Evolutionary conservation across 306 rosid species (phyloP).

Genomic region (Lathyrus sativus): DNA sequence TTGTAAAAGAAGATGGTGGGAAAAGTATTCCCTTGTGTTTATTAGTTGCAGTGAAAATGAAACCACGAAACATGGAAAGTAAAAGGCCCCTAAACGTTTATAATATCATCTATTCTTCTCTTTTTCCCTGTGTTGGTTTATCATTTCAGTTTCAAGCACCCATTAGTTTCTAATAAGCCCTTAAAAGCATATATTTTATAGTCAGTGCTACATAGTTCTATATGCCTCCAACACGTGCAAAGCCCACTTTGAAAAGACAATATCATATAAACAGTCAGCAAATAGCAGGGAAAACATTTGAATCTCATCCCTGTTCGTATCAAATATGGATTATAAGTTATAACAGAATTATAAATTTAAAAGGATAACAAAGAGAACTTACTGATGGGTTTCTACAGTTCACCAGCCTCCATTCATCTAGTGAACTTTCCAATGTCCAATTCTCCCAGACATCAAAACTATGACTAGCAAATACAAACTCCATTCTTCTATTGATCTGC

Average conservation of each 20-base stretch:
- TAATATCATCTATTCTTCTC: too few relatives aligned
- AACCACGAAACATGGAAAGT: not conserved
- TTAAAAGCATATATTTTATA: not conserved
- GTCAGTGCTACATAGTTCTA: not conserved
- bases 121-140: too few relatives aligned
- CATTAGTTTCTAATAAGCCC: not conserved
- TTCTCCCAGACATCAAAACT: slow-evolving; percentile 99
- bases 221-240: not conserved
- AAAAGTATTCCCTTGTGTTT: not conserved
- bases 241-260: slow-evolving; percentile 15
- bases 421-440: slow-evolving; percentile 85
- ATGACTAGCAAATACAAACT: slow-evolving; percentile 96
- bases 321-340: slow-evolving; percentile 7
- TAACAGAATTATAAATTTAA: slow-evolving; percentile 15
- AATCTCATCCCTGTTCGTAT: slow-evolving; percentile 17
- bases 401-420: slow-evolving; percentile 86
- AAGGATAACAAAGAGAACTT: slow-evolving; percentile 41
- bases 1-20: not conserved
- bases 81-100: not conserved
- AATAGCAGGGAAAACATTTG: slow-evolving; percentile 10
- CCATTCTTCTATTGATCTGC: slow-evolving; percentile 95
- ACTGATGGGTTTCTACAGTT: slow-evolving; percentile 86
- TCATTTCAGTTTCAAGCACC: too few relatives aligned
- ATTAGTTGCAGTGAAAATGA: not conserved
- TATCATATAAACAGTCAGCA: slow-evolving; percentile 23